These are phyloP conservation scores for Chimonanthus salicifolius DNA, from an alignment of 164 flowering plant species.

Conservation along the genomic window DNA sequence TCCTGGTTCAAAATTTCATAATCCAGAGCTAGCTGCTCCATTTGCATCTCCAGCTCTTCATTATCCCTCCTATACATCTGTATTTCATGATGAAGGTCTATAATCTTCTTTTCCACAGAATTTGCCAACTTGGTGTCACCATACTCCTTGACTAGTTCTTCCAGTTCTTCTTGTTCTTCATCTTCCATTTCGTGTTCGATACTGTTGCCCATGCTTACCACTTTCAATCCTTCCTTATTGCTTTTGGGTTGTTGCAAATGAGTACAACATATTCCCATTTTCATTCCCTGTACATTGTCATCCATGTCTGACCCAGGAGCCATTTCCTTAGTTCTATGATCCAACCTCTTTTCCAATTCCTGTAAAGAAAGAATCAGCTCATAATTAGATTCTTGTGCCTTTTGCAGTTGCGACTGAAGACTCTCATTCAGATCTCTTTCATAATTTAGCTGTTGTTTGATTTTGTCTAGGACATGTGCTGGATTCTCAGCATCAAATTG, in stretches of 20 bases:
- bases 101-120: slow-evolving; percentile 50
- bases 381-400: slow-evolving; percentile 83
- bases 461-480: slow-evolving; percentile 49
- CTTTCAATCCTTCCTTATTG: slow-evolving; percentile 11
- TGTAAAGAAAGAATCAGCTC: slow-evolving; percentile 83
- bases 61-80: slow-evolving; percentile 65
- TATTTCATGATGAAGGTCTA: slow-evolving; percentile 54
- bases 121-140: slow-evolving; percentile 39
- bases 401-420: slow-evolving; percentile 74
- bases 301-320: not conserved
- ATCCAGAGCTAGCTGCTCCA: slow-evolving; percentile 73
- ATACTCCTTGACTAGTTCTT: slow-evolving; percentile 53
- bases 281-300: not conserved
- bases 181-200: slow-evolving; percentile 29
- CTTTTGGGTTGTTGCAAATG: slow-evolving; percentile 19
- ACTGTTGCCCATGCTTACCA: slow-evolving; percentile 1
- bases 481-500: slow-evolving; percentile 48
- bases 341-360: slow-evolving; percentile 75
- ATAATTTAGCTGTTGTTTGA: slow-evolving; percentile 65
- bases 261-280: not conserved
- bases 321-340: slow-evolving; percentile 46
- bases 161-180: slow-evolving; percentile 58
- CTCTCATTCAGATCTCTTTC: slow-evolving; percentile 73
- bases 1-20: slow-evolving; percentile 80
- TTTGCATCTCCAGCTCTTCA: slow-evolving; percentile 64